Conservation (phyloP, 257 asterid species). For the Rauvolfia tetraphylla region DNA sequence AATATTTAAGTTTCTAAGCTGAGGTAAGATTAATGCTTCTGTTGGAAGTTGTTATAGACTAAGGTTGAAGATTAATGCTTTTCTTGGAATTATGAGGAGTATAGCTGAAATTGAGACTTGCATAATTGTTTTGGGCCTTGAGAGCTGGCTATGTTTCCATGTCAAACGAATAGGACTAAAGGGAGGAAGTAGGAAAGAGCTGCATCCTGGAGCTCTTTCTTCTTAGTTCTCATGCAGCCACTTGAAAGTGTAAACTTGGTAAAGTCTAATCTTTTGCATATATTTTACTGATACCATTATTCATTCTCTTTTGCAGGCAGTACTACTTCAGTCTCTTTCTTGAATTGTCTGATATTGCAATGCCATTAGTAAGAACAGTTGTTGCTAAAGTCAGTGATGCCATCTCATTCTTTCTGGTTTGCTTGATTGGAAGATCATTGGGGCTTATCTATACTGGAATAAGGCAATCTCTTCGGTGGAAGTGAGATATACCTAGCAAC, state of each 20-base stretch:
- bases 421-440: slow-evolving; percentile 86
- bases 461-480: slow-evolving; percentile 77
- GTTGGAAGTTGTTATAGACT: not conserved
- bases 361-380: slow-evolving; percentile 58
- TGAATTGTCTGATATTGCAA: slow-evolving; percentile 72
- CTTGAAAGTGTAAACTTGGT: not conserved
- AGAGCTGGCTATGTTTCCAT: not conserved
- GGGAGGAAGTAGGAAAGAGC: not conserved
- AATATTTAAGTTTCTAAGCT: not conserved
- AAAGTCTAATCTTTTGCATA: not conserved
- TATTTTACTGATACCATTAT: not conserved
- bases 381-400: slow-evolving; percentile 74
- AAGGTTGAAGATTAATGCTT: not conserved
- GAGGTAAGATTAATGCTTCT: not conserved
- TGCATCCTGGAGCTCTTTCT: not conserved
- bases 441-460: slow-evolving; percentile 92
- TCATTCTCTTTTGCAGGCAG: slow-evolving; percentile 50
- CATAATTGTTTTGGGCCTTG: not conserved
- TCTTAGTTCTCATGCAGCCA: not conserved
- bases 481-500: slow-evolving; percentile 40
- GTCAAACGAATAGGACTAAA: not conserved
- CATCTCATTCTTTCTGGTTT: slow-evolving; percentile 78
- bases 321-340: slow-evolving; percentile 84
- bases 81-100: no score
- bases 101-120: not conserved